Conservation (phyloP, 345 rosid genomes). For the Salix suchowensis region DNA sequence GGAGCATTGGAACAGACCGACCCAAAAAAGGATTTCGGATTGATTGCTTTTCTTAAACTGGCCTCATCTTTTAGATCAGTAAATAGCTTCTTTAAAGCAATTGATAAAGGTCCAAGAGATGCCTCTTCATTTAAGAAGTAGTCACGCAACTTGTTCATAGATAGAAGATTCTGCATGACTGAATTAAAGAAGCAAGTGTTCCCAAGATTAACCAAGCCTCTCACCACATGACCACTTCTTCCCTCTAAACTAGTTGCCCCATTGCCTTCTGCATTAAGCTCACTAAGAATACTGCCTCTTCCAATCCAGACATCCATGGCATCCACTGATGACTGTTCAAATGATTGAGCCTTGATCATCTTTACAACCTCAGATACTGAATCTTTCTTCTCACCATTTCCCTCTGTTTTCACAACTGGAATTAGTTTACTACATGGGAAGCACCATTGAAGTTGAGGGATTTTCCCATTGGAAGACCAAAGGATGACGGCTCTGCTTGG, state of each 20-base stretch:
- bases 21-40: conserved; percentile 70
- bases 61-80: conserved; percentile 59
- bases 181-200: conserved; percentile 98
- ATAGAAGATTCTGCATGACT: conserved; percentile 82
- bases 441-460: conserved; percentile 84
- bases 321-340: conserved; percentile 35
- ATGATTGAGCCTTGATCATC: conserved; percentile 48
- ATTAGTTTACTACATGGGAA: conserved; percentile 59
- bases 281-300: conserved; percentile 51
- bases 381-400: conserved; percentile 53
- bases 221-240: conserved; percentile 47
- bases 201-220: conserved; percentile 92
- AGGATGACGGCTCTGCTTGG: conserved; percentile 56
- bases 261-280: conserved; percentile 33
- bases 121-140: conserved; percentile 48
- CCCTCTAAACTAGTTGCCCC: conserved; percentile 35
- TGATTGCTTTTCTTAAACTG: conserved; percentile 56
- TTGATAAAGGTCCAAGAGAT: conserved; percentile 53
- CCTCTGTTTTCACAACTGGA: conserved; percentile 63
- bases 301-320: conserved; percentile 52
- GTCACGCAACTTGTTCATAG: conserved; percentile 53
- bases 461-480: conserved; percentile 79
- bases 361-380: conserved; percentile 48
- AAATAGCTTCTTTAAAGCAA: conserved; percentile 67
- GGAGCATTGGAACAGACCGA: conserved; percentile 72